Percentiles rank a stretch among this genome's conserved stretches.
phyloP scores from a whole-genome alignment of 2,329 filamentous ascomycete species.

The Helminthosporium solani region DNA sequence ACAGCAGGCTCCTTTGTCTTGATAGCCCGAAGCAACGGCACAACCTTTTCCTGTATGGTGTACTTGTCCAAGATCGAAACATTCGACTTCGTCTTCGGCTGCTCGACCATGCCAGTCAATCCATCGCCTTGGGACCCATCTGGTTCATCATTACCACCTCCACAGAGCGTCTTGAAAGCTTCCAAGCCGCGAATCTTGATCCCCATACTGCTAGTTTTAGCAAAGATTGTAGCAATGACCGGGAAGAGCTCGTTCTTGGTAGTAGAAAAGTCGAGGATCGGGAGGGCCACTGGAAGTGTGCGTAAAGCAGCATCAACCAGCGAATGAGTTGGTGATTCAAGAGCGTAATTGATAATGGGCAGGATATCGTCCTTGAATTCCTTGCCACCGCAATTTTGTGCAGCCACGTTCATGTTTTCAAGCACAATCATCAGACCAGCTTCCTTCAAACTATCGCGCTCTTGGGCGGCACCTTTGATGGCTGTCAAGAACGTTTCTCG shows the following conservation, averaged over 20 bases:
- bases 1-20: slow-evolving; percentile 98
- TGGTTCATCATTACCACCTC: slow-evolving; percentile 58
- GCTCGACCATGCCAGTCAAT: slow-evolving; percentile 66
- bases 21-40: slow-evolving; percentile 86
- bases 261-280: slow-evolving; percentile 90
- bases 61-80: slow-evolving; percentile 91
- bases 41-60: slow-evolving; percentile 95
- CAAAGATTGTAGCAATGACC: slow-evolving; percentile 85
- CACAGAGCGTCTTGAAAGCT: slow-evolving; percentile 86
- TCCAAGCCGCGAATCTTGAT: slow-evolving; percentile 94
- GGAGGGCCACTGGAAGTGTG: slow-evolving; percentile 75
- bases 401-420: slow-evolving; percentile 75
- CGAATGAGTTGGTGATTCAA: slow-evolving; percentile 86
- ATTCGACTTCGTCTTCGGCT: slow-evolving; percentile 61
- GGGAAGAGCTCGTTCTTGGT: slow-evolving; percentile 98
- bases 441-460: slow-evolving; percentile 81
- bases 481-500: slow-evolving; percentile 76
- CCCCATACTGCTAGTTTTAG: slow-evolving; percentile 85
- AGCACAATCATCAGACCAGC: slow-evolving; percentile 89
- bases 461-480: slow-evolving; percentile 52
- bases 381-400: slow-evolving; percentile 80
- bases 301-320: slow-evolving; percentile 83
- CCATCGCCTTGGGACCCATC: slow-evolving; percentile 60
- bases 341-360: slow-evolving; percentile 77
- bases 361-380: slow-evolving; percentile 96